Evolutionary conservation across 495 filamentous ascomycete genomes (phyloP).

Genomic region (Lophiostoma macrostomum): DNA sequence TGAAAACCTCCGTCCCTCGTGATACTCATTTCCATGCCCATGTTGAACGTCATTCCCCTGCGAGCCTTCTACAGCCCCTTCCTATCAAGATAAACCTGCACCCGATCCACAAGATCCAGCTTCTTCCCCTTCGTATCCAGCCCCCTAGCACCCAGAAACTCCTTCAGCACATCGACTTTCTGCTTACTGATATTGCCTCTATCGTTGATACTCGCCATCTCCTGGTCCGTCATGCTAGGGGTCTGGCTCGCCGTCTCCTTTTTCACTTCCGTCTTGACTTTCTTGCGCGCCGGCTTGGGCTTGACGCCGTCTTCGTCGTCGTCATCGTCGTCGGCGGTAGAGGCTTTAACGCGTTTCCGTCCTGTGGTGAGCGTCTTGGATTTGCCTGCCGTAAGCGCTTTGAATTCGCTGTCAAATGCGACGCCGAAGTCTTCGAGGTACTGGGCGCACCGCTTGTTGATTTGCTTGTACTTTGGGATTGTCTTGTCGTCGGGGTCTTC

Average conservation of each 20-base stretch:
- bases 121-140: conserved; percentile 68
- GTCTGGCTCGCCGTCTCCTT: conserved; percentile 16
- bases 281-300: conserved; percentile 5
- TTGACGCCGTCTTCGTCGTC: conserved; percentile 36
- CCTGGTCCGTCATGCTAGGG: conserved; percentile 45
- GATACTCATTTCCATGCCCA: background rate
- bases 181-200: conserved; percentile 41
- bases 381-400: conserved; percentile 46
- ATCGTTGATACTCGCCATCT: conserved; percentile 61
- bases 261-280: conserved; percentile 53
- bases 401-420: conserved; percentile 53
- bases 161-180: conserved; percentile 63
- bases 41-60: background rate
- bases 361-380: conserved; percentile 5
- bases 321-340: background rate
- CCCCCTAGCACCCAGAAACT: conserved; percentile 60
- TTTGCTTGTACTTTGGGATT: conserved; percentile 74
- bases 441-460: conserved; percentile 76
- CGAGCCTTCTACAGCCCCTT: conserved; percentile 36
- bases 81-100: conserved; percentile 73
- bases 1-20: too few species aligned
- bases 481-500: conserved; percentile 79
- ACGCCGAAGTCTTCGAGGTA: conserved; percentile 74
- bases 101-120: conserved; percentile 69
- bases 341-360: conserved; percentile 6